Conservation (phyloP, 2,329 filamentous ascomycete genomes). For the Dichotomopilus funicola region DNA sequence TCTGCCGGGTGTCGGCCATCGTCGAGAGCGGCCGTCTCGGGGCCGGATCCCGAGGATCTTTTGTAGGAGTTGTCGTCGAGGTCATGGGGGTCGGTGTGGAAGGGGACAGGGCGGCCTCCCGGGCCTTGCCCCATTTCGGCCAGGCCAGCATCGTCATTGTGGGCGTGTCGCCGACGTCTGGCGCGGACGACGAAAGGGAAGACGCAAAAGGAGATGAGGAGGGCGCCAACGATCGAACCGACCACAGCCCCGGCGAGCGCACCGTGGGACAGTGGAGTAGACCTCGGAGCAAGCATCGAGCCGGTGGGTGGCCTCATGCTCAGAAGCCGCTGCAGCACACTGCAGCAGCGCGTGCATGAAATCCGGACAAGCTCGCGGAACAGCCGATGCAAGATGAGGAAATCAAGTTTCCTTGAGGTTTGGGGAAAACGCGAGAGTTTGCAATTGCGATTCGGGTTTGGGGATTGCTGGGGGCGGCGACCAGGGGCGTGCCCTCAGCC, state of each 20-base stretch:
- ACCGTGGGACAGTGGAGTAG: constrained; percentile 25
- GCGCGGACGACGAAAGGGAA: constrained; percentile 30
- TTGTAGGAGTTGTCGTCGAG: constrained; percentile 19
- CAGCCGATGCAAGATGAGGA: constrained; percentile 1
- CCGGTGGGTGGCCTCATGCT: constrained; percentile 16
- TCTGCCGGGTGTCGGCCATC: constrained; percentile 5
- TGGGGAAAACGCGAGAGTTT: neutral
- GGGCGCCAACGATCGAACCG: constrained; percentile 27
- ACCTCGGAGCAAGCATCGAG: constrained; percentile 21
- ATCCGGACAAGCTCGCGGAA: neutral
- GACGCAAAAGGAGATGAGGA: constrained; percentile 28
- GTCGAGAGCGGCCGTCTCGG: constrained; percentile 7
- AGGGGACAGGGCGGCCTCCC: constrained; percentile 14
- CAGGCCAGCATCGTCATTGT: constrained; percentile 22
- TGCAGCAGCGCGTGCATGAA: constrained; percentile 10
- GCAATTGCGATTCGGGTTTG: constrained; percentile 4
- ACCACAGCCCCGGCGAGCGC: constrained; percentile 31
- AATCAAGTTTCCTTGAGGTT: neutral
- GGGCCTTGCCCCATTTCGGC: constrained; percentile 29
- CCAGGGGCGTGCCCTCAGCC: constrained; percentile 11
- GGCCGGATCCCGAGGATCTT: constrained; percentile 13
- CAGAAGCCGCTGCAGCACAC: constrained; percentile 8
- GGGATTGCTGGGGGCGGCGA: neutral
- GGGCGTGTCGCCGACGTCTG: constrained; percentile 21
- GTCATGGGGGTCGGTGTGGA: constrained; percentile 15